Evolutionary conservation across 2,329 filamentous ascomycete species (phyloP).

Genomic region (Grosmannia huntii): DNA sequence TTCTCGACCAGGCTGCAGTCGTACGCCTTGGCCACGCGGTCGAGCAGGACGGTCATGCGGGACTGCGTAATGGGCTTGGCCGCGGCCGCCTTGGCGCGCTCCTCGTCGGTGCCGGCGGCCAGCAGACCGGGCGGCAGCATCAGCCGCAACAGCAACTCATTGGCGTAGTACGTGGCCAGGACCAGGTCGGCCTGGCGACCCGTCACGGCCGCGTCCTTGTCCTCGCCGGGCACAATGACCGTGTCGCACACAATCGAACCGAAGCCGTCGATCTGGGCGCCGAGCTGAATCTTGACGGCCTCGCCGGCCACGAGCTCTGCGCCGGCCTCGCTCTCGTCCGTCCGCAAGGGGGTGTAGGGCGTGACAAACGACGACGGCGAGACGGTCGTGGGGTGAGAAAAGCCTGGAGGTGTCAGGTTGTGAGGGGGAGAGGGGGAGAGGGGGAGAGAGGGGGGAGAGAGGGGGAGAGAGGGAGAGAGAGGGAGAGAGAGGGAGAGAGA

Average conservation of each 20-base stretch:
- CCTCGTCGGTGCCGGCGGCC: slow-evolving; percentile 74
- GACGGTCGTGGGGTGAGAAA: slow-evolving; percentile 87
- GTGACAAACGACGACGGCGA: slow-evolving; percentile 91
- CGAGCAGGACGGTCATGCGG: slow-evolving; percentile 75
- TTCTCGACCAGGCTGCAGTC: slow-evolving; percentile 91
- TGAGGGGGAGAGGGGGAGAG: too few relatives aligned
- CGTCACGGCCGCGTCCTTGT: slow-evolving; percentile 47
- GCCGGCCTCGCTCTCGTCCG: slow-evolving; percentile 75
- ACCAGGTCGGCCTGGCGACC: slow-evolving; percentile 78
- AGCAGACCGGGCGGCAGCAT: slow-evolving; percentile 86
- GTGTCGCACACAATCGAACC: slow-evolving; percentile 94
- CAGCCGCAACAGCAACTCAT: slow-evolving; percentile 82
- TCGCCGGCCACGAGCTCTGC: slow-evolving; percentile 72
- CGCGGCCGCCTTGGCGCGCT: slow-evolving; percentile 81
- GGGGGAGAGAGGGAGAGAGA: too few relatives aligned
- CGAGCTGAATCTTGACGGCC: slow-evolving; percentile 94
- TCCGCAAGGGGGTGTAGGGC: slow-evolving; percentile 83
- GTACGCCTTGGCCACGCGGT: slow-evolving; percentile 85
- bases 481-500: too few relatives aligned
- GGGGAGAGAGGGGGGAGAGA: too few relatives aligned
- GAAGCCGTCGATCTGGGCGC: slow-evolving; percentile 92
- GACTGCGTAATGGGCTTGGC: slow-evolving; percentile 74
- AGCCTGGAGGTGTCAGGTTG: slow-evolving; percentile 37
- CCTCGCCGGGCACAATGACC: slow-evolving; percentile 55
- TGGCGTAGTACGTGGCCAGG: slow-evolving; percentile 85